phyloP scores from a whole-genome alignment of 495 filamentous ascomycete genomes.

The Penicillium parvum region DNA sequence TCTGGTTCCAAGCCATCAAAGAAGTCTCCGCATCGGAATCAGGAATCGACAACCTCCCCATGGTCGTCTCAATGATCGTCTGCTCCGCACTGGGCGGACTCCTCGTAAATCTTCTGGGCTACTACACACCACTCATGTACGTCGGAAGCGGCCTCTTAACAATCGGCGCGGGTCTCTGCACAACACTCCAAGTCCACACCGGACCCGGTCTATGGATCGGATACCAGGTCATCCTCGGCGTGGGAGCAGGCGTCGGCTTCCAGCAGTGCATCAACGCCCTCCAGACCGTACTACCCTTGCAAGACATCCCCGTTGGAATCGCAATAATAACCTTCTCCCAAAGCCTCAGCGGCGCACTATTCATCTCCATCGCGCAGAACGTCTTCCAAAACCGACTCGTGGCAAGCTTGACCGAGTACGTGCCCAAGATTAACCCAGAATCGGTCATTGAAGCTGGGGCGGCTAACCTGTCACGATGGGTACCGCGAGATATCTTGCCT shows the following conservation, averaged over 20 bases:
- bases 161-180: constrained; percentile 66
- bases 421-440: constrained; percentile 48
- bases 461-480: constrained; percentile 51
- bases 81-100: constrained; percentile 57
- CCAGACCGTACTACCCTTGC: constrained; percentile 58
- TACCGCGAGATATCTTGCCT: constrained; percentile 44
- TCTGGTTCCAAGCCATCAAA: constrained; percentile 88
- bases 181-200: constrained; percentile 56
- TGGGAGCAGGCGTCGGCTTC: constrained; percentile 64
- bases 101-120: constrained; percentile 59
- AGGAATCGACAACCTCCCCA: constrained; percentile 72
- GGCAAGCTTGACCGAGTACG: constrained; percentile 44
- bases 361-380: constrained; percentile 71
- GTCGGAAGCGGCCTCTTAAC: constrained; percentile 52
- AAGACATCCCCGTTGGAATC: constrained; percentile 64
- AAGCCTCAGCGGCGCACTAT: constrained; percentile 67
- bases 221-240: constrained; percentile 66
- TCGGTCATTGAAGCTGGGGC: constrained; percentile 61
- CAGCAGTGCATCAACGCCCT: constrained; percentile 66
- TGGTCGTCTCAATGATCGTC: constrained; percentile 62
- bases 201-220: constrained; percentile 61
- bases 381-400: constrained; percentile 71
- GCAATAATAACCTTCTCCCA: constrained; percentile 67
- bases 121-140: constrained; percentile 74
- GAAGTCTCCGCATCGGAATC: constrained; percentile 61